Evolutionary conservation across 2,329 filamentous ascomycete species (phyloP), one percentile per base, ranked within the genome.

Genomic region (Geosmithia putterillii): DNA sequence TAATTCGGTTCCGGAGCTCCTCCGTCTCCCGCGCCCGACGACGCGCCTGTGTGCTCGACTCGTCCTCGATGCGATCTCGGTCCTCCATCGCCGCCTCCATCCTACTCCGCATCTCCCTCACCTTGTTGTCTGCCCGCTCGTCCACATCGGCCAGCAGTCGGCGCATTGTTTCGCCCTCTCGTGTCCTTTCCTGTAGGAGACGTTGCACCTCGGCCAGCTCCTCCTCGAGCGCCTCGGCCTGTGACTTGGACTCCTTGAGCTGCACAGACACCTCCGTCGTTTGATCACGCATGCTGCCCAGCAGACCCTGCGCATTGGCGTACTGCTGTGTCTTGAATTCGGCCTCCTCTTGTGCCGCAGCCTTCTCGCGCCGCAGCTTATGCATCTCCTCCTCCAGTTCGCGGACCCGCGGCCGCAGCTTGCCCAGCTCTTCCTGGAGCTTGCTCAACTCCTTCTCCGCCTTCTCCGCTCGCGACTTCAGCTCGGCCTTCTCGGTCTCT

Each of bases 91-190:
- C 89, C 1, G 85, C 72, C 54, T 96, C 90, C 73, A 96, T 82
- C 2, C 83, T 79, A 45, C 86, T 80, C 43, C 86, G 83, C 80
- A 95, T 92, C 50, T 96, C 90, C 22, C 86, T 80, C 17, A 94
- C 76, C 55, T 87, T 85, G 47, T 70, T 70, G 50, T 96, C 89
- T 1, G 89, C 81, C 9, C 86, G 75, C 46, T 83, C 78, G 58
- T 96, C 87, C 8, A 89, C 86, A 50, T 96, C 90, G 15, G 82
- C 81, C 12, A 98, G 69, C 46, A 96, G 72, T 41, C 88, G 74
- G 28, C 92, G 79, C 89, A 98, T 96, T 1, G 87, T 95, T 65
- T 96, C 90, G 21, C 81, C 86, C 63, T 98, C 92, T 38, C 92
- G 79, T 4, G 86, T 90, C 21, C 92, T 81, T 61, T 98, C 92